Evolutionary conservation across 768 basidiomycete species (phyloP).

Genomic region (Glaciozyma martinii): DNA sequence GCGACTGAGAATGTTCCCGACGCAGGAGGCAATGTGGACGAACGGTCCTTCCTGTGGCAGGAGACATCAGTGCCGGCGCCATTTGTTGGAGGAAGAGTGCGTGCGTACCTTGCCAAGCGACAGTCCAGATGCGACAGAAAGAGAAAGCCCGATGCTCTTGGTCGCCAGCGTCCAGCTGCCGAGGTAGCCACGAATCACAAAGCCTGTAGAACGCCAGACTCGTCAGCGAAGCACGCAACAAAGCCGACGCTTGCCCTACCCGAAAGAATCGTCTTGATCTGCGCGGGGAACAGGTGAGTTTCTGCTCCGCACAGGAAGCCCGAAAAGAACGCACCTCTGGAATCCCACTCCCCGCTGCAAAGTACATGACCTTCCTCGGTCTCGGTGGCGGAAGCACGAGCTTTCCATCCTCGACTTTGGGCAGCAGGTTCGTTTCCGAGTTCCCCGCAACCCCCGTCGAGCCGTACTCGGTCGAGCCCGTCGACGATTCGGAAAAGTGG

Average conservation of each 20-base stretch:
- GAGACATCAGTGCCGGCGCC: not conserved
- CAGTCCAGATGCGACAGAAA: conserved; percentile 86
- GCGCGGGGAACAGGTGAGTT: conserved; percentile 49
- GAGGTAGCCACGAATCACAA: conserved; percentile 95
- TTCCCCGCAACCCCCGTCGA: too few relatives aligned
- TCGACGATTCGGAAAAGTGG: not conserved
- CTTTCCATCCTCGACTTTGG: too few relatives aligned
- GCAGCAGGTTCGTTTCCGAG: too few relatives aligned
- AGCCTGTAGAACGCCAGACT: conserved; percentile 48
- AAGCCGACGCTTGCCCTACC: conserved; percentile 42
- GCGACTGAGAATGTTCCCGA: conserved; percentile 86
- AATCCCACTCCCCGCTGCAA: conserved; percentile 79
- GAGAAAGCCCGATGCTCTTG: conserved; percentile 76
- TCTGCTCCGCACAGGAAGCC: too few relatives aligned
- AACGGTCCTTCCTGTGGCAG: conserved; percentile 64
- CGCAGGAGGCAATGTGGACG: conserved; percentile 85
- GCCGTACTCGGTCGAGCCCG: not conserved
- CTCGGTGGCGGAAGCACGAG: not conserved
- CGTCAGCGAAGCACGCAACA: not conserved
- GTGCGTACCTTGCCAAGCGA: conserved; percentile 54
- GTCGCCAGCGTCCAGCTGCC: conserved; percentile 66
- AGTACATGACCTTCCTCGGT: conserved; percentile 30
- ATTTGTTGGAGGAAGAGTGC: not conserved
- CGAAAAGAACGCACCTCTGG: too few relatives aligned
- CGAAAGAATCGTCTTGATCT: conserved; percentile 88